These are phyloP conservation scores for Trichocladium uniseriatum DNA, from an alignment of 495 filamentous ascomycete species.

Conservation along the genomic window DNA sequence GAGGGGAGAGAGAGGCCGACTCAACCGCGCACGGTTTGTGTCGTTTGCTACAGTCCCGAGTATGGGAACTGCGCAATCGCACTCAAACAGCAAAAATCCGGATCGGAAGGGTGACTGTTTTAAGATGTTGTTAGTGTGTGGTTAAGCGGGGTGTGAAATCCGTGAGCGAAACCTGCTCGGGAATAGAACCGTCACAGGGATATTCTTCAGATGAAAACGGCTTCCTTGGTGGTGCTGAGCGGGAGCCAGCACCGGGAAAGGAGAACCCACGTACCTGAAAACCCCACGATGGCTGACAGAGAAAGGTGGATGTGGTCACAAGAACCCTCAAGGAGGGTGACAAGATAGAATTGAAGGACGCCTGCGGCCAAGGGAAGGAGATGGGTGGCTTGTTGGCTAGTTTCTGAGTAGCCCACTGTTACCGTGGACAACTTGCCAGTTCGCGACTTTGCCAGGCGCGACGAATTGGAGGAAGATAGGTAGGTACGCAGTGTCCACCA, in stretches of 20 bases:
- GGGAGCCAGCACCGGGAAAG: neutral
- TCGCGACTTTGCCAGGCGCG: slow-evolving; percentile 16
- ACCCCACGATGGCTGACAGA: neutral
- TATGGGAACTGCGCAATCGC: slow-evolving; percentile 7
- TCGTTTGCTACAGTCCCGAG: neutral
- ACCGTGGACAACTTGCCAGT: slow-evolving; percentile 36
- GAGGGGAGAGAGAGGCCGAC: neutral
- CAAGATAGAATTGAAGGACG: slow-evolving; percentile 43
- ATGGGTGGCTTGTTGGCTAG: slow-evolving; percentile 26
- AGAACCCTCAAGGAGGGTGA: slow-evolving; percentile 28
- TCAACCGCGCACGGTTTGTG: neutral
- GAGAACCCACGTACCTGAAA: neutral
- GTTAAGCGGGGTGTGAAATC: neutral
- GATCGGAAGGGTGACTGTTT: slow-evolving; percentile 4
- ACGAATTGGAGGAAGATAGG: slow-evolving; percentile 9
- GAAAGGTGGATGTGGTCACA: neutral
- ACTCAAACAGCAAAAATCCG: slow-evolving; percentile 6
- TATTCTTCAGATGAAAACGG: neutral
- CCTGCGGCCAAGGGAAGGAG: slow-evolving; percentile 40
- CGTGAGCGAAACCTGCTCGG: no score
- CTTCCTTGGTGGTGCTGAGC: slow-evolving; percentile 4
- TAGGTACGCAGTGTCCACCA: slow-evolving; percentile 19
- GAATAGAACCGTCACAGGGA: no score
- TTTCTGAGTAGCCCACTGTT: slow-evolving; percentile 41
- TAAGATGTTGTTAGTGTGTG: neutral